A percentile compares a stretch with the other conserved stretches of the same genome.
Conservation (phyloP, 2,329 filamentous ascomycete species). For the Cladosporium sp. region DNA sequence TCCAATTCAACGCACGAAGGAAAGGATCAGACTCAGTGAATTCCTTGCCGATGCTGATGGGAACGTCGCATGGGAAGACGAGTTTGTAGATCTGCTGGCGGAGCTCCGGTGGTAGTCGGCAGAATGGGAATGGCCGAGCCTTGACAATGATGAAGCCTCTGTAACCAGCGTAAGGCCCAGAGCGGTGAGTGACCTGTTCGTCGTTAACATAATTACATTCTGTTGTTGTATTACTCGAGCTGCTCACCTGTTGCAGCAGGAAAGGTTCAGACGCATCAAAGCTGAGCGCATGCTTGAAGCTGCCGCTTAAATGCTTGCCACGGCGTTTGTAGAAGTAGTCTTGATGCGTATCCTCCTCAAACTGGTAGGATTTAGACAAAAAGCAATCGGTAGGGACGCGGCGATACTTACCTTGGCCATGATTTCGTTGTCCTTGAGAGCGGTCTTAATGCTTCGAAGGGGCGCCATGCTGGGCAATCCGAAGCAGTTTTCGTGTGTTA, state of each 20-base stretch:
- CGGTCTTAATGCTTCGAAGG: too few species aligned
- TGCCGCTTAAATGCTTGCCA: too few species aligned
- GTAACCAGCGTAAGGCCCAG: neutral
- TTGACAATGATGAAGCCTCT: neutral
- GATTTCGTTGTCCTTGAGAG: neutral
- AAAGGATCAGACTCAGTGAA: too few species aligned
- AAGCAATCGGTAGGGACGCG: too few species aligned
- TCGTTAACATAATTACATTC: neutral
- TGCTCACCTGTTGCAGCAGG: neutral
- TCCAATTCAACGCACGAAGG: too few species aligned
- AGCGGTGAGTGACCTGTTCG: neutral
- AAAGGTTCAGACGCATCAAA: neutral
- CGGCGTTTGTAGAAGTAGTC: too few species aligned
- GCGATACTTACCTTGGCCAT: neutral
- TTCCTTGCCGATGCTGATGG: neutral
- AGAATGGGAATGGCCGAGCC: neutral
- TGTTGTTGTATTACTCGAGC: neutral
- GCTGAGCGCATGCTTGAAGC: neutral
- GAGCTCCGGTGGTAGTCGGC: neutral
- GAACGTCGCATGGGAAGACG: neutral
- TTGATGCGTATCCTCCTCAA: too few species aligned
- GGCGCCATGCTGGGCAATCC: too few species aligned
- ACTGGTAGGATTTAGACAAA: too few species aligned
- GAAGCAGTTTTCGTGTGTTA: too few species aligned
- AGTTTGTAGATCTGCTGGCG: neutral